These are phyloP conservation scores for Lentinula novae-zelandiae DNA, from an alignment of 1,284 basidiomycete species.

Conservation along the genomic window DNA sequence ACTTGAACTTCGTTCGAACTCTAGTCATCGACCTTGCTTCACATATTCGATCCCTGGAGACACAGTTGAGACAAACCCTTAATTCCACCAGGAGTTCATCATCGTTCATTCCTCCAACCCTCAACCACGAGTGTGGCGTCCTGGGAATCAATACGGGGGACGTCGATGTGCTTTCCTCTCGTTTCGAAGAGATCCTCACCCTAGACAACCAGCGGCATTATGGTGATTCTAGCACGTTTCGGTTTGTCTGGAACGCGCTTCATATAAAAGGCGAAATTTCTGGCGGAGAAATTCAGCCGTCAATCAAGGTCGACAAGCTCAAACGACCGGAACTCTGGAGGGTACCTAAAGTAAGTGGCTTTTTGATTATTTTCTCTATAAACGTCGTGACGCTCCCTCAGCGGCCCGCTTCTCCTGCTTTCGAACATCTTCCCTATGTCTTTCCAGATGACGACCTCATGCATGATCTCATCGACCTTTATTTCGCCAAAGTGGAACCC, in stretches of 20 bases:
- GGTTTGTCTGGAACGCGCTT: conserved; percentile 8
- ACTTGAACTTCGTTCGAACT: conserved; percentile 8
- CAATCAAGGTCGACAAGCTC: neutral
- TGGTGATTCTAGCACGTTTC: conserved; percentile 11
- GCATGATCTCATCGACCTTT: conserved; percentile 50
- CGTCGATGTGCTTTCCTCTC: neutral
- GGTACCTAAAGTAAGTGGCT: conserved; percentile 17
- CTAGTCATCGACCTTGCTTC: conserved; percentile 13
- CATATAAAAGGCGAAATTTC: conserved; percentile 3
- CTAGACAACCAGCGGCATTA: conserved; percentile 9
- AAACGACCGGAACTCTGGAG: conserved; percentile 17
- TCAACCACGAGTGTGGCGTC: neutral
- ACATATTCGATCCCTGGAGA: conserved; percentile 11
- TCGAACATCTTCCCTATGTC: conserved; percentile 9
- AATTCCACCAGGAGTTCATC: neutral
- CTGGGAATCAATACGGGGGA: neutral
- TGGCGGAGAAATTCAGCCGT: neutral
- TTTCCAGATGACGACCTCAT: conserved; percentile 55
- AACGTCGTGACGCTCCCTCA: conserved; percentile 5
- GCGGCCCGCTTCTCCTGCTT: conserved; percentile 26
- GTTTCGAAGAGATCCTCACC: neutral
- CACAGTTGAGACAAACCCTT: conserved; percentile 3
- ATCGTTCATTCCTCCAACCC: neutral
- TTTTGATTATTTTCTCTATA: neutral
- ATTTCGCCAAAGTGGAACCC: conserved; percentile 51